Base-by-base conservation (phyloP, 768 basidiomycete genomes). In the Strobilomyces confusus region DNA sequence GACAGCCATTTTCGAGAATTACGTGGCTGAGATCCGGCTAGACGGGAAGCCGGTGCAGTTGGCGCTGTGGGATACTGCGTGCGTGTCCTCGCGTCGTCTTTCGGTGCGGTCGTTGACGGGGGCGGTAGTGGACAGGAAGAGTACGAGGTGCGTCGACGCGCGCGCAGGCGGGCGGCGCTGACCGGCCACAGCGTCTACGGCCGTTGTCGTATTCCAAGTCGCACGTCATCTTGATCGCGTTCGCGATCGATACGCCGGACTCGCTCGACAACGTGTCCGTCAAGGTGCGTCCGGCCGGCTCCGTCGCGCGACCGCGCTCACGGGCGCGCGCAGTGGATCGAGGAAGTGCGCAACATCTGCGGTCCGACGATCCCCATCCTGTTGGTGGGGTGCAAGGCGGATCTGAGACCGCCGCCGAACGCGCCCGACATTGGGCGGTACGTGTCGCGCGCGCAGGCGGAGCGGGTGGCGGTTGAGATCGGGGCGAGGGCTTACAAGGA, bases 51-150 rank as follows among this genome's bases (percentile, higher is more conserved):
- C 95, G 34, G 92, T 99, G 17, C 95, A 98, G 70, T 73, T 98
- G 54, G 95, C 97, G 38, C 74, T 98, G 41, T 98, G 97, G 97
- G 97, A 99, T 80, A 98, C 97, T 50, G 97, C 97, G 95, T 97
- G 70, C 72, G 91, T 86, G 25, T 40, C 51, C 29, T 22, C 30
- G 6, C 22, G 14, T 14, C 23, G 41, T 15, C 17, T 36, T 9
- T 20, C 9, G 34, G 32, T n/a, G 46, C 3, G 37, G 19, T 9
- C 15, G 19, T 26, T 44, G 44, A 44, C 44, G 30, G 14, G 25
- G 25, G 20, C 13, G 2, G 52, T 67, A 97, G 95, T 65, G 95
- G 95, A 43, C 95, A 98, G 76, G 95, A 99, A 77, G 95, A 97
- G 75, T 98, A 99, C 70, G 95, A 98, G 78, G 59, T 54, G 41